A percentile compares a stretch with the other conserved stretches of the same genome.
Evolutionary conservation across 805 yeast species (phyloP).

Genomic region (Starmerella kuoi): DNA sequence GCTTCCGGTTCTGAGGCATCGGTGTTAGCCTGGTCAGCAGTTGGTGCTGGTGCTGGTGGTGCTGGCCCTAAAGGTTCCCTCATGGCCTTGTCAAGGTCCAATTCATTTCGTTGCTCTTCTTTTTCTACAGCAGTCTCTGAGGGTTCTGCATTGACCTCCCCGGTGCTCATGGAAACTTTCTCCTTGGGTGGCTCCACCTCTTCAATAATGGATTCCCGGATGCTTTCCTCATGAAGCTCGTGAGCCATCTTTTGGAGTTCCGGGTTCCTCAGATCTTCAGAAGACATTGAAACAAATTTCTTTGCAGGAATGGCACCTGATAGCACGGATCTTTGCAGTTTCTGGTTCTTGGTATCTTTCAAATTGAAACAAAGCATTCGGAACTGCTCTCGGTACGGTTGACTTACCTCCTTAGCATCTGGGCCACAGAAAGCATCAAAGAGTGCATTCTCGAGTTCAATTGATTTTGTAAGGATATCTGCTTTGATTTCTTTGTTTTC

Average conservation of each 20-base stretch:
- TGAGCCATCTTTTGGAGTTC: conserved; percentile 60
- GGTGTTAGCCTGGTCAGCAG: too few relatives aligned
- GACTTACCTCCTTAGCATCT: conserved; percentile 27
- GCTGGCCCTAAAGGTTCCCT: conserved; percentile 18
- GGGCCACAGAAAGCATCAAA: conserved; percentile 30
- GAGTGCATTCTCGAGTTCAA: conserved; percentile 41
- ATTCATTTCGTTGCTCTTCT: conserved; percentile 27
- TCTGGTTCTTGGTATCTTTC: conserved; percentile 43
- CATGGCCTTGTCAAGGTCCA: conserved; percentile 9
- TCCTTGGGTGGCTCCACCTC: conserved; percentile 33
- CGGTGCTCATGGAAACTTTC: conserved; percentile 45
- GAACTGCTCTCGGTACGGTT: conserved; percentile 53
- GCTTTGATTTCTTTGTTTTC: conserved; percentile 20
- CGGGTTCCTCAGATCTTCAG: conserved; percentile 68
- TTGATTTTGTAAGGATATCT: conserved; percentile 34
- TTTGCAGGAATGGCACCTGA: conserved; percentile 41
- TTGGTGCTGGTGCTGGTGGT: too few relatives aligned
- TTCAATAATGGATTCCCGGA: conserved; percentile 55
- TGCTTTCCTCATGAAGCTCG: conserved; percentile 54
- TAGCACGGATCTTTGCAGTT: conserved; percentile 46
- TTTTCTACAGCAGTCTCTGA: conserved; percentile 52
- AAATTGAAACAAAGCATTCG: conserved; percentile 53
- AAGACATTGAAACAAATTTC: conserved; percentile 50
- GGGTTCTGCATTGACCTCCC: conserved; percentile 79
- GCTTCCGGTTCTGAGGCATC: not conserved